Evolutionary conservation across 1,284 basidiomycete species (phyloP).

Genomic region (Violaceomyces palustris): DNA sequence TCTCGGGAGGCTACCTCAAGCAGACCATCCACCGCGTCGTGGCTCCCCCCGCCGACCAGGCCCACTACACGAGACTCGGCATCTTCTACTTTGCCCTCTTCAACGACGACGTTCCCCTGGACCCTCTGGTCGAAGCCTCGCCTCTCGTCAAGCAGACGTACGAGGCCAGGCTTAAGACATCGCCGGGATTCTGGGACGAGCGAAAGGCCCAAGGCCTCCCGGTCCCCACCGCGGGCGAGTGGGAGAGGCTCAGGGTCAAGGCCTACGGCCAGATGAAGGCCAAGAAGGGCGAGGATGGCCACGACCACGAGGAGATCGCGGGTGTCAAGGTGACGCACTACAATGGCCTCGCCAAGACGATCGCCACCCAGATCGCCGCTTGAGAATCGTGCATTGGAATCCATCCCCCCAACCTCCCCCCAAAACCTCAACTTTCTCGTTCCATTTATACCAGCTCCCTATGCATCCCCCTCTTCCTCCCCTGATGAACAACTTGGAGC

Average conservation of each 20-base stretch:
- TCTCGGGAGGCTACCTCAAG: conserved; percentile 48
- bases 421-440: no score
- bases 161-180: not conserved
- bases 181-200: conserved; percentile 36
- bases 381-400: no score
- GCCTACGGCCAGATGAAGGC: conserved; percentile 46
- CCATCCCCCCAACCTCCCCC: no score
- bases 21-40: conserved; percentile 55
- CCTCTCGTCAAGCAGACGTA: conserved; percentile 43
- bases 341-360: no score
- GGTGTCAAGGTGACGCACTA: conserved; percentile 41
- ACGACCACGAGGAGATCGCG: conserved; percentile 45
- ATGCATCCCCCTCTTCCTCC: no score
- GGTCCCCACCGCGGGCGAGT: conserved; percentile 45
- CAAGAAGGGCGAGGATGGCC: conserved; percentile 45
- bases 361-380: no score
- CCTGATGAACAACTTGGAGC: no score
- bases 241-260: conserved; percentile 46
- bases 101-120: conserved; percentile 51
- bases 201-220: conserved; percentile 16
- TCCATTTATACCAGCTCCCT: no score
- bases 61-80: conserved; percentile 52
- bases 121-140: conserved; percentile 46
- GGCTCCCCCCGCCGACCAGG: conserved; percentile 54
- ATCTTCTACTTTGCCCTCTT: conserved; percentile 55